A percentile compares a stretch with the other conserved stretches of the same genome.
Evolutionary conservation across 192 early-diverging fungal genomes (phyloP).

Genomic region (Rhizophlyctis rosea): DNA sequence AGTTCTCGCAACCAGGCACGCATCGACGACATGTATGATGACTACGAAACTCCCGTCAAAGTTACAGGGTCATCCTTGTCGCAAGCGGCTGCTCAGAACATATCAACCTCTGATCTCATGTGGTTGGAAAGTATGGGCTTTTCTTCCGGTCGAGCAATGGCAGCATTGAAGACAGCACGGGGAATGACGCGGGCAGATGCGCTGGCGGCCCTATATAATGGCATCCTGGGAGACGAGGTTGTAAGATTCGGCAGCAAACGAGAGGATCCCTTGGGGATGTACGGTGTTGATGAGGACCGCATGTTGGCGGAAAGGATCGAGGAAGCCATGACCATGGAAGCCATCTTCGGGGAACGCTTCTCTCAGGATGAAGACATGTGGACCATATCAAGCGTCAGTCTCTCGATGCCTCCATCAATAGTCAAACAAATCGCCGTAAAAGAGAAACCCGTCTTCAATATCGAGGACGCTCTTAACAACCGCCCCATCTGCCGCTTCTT

Average conservation of each 20-base stretch:
- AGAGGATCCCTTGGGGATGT: constrained; percentile 37
- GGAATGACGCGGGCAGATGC: constrained; percentile 32
- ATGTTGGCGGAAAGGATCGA: constrained; percentile 46
- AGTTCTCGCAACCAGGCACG: neutral
- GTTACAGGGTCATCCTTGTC: neutral
- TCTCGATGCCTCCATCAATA: constrained; percentile 31
- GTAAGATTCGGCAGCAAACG: constrained; percentile 46
- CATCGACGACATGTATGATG: neutral
- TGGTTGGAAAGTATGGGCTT: constrained; percentile 19
- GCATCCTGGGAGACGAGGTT: constrained; percentile 73
- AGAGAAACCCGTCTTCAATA: constrained; percentile 40
- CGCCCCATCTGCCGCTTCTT: constrained; percentile 44
- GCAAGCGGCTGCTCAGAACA: neutral
- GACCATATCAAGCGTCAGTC: constrained; percentile 10
- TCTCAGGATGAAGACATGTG: constrained; percentile 10
- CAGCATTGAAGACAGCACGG: constrained; percentile 1
- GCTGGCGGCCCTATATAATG: constrained; percentile 78
- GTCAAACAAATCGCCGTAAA: constrained; percentile 61
- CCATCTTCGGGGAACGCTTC: constrained; percentile 62
- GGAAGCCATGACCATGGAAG: constrained; percentile 58
- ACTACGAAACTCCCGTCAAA: too few species aligned
- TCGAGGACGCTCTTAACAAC: constrained; percentile 38
- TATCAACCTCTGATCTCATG: constrained; percentile 5
- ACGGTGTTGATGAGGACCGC: constrained; percentile 43
- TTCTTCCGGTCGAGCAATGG: neutral